These are phyloP conservation scores for Colletotrichum camelliae DNA, from an alignment of 2,329 filamentous ascomycete species.

Conservation along the genomic window DNA sequence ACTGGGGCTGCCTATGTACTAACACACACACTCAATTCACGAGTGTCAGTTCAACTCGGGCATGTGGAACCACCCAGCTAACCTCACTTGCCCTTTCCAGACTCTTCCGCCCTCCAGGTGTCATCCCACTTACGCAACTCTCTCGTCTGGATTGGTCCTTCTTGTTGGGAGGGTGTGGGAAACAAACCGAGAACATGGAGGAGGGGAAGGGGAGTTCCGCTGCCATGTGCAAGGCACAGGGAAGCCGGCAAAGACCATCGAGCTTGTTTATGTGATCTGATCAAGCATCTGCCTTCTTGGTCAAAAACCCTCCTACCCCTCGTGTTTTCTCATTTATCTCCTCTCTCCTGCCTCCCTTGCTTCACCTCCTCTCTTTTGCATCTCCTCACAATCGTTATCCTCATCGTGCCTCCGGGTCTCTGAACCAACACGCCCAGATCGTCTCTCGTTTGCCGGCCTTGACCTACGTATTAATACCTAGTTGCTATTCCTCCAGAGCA, in stretches of 20 bases:
- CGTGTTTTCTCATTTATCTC: neutral
- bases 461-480: neutral
- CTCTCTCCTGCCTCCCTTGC: neutral
- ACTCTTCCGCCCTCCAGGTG: neutral
- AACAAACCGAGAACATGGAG: neutral
- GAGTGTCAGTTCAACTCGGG: neutral
- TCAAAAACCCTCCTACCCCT: neutral
- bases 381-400: neutral
- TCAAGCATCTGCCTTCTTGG: neutral
- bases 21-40: neutral
- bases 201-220: neutral
- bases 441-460: neutral
- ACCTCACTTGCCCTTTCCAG: conserved; percentile 3
- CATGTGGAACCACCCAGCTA: neutral
- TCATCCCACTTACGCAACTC: neutral
- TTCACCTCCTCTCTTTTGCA: neutral
- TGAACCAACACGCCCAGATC: neutral
- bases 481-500: neutral
- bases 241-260: neutral
- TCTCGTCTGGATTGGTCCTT: neutral
- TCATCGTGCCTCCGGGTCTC: neutral
- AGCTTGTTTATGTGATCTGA: conserved; percentile 4
- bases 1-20: neutral
- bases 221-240: neutral
- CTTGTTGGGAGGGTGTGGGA: neutral